Conservation (phyloP, 257 asterid species). For the Nicotiana benthamiana region DNA sequence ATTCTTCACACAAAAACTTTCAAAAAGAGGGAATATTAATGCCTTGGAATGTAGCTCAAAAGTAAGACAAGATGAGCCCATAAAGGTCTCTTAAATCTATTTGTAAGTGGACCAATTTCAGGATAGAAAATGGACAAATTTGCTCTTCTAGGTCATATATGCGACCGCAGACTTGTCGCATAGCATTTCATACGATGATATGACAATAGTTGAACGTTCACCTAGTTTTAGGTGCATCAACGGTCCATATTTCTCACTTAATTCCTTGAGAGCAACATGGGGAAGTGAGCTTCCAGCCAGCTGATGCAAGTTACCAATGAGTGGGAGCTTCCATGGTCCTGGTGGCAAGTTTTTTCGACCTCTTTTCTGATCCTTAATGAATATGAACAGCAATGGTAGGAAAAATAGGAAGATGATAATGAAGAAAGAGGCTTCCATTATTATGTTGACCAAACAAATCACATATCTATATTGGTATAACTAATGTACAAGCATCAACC, state of each 20-base stretch:
- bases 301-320: slow-evolving; percentile 37
- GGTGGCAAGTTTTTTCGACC: slow-evolving; percentile 9
- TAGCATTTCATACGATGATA: slow-evolving; percentile 26
- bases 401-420: background rate
- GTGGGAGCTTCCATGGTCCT: slow-evolving; percentile 22
- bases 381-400: background rate
- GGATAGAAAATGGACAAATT: too few species aligned
- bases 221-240: slow-evolving; percentile 28
- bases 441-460: background rate
- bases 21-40: too few species aligned
- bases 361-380: background rate
- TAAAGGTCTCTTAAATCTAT: too few species aligned
- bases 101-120: too few species aligned
- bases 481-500: too few species aligned
- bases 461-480: too few species aligned
- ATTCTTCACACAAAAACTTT: too few species aligned
- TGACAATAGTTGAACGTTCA: slow-evolving; percentile 20
- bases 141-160: too few species aligned
- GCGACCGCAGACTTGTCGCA: too few species aligned
- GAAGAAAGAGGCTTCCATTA: background rate
- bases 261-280: background rate
- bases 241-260: slow-evolving; percentile 26
- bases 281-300: slow-evolving; percentile 8
- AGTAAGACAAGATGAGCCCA: too few species aligned
- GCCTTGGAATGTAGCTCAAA: too few species aligned